A percentile compares a stretch with the other conserved stretches of the same genome.
Conservation (phyloP, 2,329 filamentous ascomycete species). For the Paraphoma sp. region DNA sequence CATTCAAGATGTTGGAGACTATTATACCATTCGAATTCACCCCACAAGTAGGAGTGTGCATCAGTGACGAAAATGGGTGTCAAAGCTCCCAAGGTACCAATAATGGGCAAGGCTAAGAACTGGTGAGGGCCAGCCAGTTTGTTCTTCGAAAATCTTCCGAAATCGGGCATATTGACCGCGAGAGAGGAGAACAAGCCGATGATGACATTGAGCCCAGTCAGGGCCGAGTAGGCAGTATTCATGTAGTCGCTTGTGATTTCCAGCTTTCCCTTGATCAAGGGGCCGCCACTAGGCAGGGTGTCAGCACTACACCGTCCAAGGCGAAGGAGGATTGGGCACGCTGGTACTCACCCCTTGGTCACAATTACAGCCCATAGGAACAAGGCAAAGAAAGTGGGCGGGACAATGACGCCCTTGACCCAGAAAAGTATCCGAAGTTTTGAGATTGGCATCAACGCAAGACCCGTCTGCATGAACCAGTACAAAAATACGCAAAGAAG, state of each 20-base stretch:
- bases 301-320: no score
- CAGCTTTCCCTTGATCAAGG: conserved; percentile 49
- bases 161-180: conserved; percentile 60
- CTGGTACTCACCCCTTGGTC: conserved; percentile 39
- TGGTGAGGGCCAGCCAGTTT: conserved; percentile 52
- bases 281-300: conserved; percentile 34
- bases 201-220: conserved; percentile 56
- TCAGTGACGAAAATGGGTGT: conserved; percentile 58
- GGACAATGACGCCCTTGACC: conserved; percentile 53
- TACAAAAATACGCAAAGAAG: conserved; percentile 61
- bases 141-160: conserved; percentile 53
- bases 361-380: conserved; percentile 55
- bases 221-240: conserved; percentile 52
- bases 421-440: conserved; percentile 54
- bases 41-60: conserved; percentile 55
- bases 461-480: conserved; percentile 56
- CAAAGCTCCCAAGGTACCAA: conserved; percentile 54
- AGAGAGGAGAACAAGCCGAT: conserved; percentile 59
- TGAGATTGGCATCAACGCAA: conserved; percentile 53
- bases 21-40: conserved; percentile 48
- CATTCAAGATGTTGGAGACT: neutral
- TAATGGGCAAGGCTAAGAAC: conserved; percentile 57
- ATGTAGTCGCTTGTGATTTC: conserved; percentile 49
- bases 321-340: no score
- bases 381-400: conserved; percentile 52